A percentile compares a stretch with the other conserved stretches of the same genome.
Evolutionary conservation across 352 stramenopile species (phyloP).

Genomic region (Phytopythium litorale): DNA sequence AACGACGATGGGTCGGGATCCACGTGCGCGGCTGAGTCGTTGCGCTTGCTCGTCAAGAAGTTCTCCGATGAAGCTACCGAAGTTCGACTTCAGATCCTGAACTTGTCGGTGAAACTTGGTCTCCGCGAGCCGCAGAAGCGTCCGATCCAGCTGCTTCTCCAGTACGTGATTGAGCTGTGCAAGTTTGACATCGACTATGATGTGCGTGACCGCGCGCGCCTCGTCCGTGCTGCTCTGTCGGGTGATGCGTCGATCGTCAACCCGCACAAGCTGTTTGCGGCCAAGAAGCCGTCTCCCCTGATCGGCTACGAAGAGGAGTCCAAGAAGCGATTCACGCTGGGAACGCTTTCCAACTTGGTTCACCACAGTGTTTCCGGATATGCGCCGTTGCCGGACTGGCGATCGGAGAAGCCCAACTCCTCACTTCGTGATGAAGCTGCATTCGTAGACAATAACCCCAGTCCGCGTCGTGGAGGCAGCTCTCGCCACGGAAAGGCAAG

Average conservation of each 20-base stretch:
- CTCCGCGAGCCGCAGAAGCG: slow-evolving; percentile 64
- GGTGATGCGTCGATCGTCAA: slow-evolving; percentile 56
- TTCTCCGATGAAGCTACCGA: slow-evolving; percentile 89
- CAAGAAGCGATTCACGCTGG: slow-evolving; percentile 79
- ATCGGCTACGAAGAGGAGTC: slow-evolving; percentile 71
- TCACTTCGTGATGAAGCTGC: slow-evolving; percentile 73
- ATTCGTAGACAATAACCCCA: slow-evolving; percentile 31
- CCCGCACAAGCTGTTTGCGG: slow-evolving; percentile 71
- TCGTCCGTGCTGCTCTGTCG: slow-evolving; percentile 73
- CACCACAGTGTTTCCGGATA: slow-evolving; percentile 86
- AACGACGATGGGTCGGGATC: slow-evolving; percentile 56
- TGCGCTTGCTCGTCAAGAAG: slow-evolving; percentile 83
- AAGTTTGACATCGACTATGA: slow-evolving; percentile 93
- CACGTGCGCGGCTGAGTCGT: slow-evolving; percentile 74
- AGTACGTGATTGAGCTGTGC: slow-evolving; percentile 91
- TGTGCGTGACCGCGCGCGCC: slow-evolving; percentile 87
- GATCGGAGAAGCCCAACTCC: slow-evolving; percentile 54
- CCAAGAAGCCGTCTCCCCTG: slow-evolving; percentile 73
- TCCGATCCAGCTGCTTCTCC: slow-evolving; percentile 75
- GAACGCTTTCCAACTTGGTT: slow-evolving; percentile 85
- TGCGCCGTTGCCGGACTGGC: slow-evolving; percentile 67
- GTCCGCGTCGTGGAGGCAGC: slow-evolving; percentile 14
- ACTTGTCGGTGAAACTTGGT: slow-evolving; percentile 90
- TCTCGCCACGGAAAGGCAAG: slow-evolving; percentile 23
- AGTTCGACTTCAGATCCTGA: slow-evolving; percentile 89